Percentiles rank a stretch among this genome's conserved stretches.
These are phyloP conservation scores for Exophiala alcalophila DNA, from an alignment of 2,329 filamentous ascomycete genomes.

Conservation along the genomic window DNA sequence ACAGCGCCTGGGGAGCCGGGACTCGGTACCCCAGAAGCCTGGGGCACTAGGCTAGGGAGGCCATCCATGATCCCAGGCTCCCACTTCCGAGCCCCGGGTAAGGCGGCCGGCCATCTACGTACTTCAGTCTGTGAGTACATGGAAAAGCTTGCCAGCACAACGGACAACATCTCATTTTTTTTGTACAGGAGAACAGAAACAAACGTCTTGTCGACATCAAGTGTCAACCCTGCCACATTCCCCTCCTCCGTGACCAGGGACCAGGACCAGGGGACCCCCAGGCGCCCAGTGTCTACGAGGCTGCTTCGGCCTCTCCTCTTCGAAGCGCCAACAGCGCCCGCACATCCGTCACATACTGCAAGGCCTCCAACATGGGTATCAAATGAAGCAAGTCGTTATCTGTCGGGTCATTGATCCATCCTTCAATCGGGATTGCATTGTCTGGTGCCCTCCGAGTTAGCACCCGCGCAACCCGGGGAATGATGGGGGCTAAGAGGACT, in stretches of 20 bases:
- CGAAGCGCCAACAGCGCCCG: conserved; percentile 83
- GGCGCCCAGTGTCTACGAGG: conserved; percentile 13
- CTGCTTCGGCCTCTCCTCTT: conserved; percentile 64
- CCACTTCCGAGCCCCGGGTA: too few relatives aligned
- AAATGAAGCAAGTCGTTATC: conserved; percentile 93
- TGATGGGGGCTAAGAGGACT: conserved; percentile 35
- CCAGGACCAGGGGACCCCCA: too few relatives aligned
- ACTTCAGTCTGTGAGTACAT: too few relatives aligned
- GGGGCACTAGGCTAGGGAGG: too few relatives aligned
- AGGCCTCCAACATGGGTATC: conserved; percentile 83
- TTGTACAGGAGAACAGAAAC: conserved; percentile 4
- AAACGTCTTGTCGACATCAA: too few relatives aligned
- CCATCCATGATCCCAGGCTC: too few relatives aligned
- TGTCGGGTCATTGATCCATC: conserved; percentile 98
- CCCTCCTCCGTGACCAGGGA: too few relatives aligned
- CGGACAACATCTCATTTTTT: background rate
- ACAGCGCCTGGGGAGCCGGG: too few relatives aligned
- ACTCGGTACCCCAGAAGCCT: too few relatives aligned
- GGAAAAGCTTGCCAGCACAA: too few relatives aligned
- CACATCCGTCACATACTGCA: conserved; percentile 96
- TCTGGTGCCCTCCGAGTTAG: conserved; percentile 55
- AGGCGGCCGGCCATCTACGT: too few relatives aligned
- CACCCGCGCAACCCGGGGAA: conserved; percentile 24
- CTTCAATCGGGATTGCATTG: conserved; percentile 97
- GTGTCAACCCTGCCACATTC: too few relatives aligned